Conservation (phyloP, 2,329 filamentous ascomycete genomes). For the Penicillium expansum region DNA sequence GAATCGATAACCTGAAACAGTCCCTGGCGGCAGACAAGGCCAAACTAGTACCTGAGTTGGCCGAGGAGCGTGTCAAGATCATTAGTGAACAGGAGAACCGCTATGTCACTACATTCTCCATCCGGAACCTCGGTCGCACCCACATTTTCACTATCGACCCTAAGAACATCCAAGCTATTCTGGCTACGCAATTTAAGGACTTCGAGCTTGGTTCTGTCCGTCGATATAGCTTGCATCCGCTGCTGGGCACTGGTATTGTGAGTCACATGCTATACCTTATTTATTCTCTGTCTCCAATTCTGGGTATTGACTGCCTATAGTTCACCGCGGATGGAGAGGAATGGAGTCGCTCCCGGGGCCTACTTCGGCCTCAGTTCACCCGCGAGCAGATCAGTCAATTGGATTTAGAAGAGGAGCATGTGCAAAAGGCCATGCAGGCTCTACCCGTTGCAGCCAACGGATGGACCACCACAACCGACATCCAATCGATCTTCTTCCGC, state of each 20-base stretch:
- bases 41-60: conserved; percentile 22
- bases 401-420: conserved; percentile 75
- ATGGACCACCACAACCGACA: conserved; percentile 58
- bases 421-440: conserved; percentile 68
- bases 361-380: conserved; percentile 83
- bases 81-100: conserved; percentile 27
- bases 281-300: neutral
- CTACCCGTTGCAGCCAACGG: conserved; percentile 57
- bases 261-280: conserved; percentile 14
- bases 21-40: conserved; percentile 25
- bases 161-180: conserved; percentile 75
- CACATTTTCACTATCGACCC: conserved; percentile 36
- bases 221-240: conserved; percentile 55
- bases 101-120: conserved; percentile 25
- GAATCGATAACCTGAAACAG: conserved; percentile 25
- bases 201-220: conserved; percentile 77
- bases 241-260: conserved; percentile 48
- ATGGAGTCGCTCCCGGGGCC: conserved; percentile 77
- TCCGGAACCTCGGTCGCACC: conserved; percentile 26
- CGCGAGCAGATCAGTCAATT: conserved; percentile 80
- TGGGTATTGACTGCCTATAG: conserved; percentile 15
- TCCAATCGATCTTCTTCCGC: conserved; percentile 77
- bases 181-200: conserved; percentile 78
- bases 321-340: conserved; percentile 68
- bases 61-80: conserved; percentile 17